Conservation (phyloP, 805 yeast genomes). For the Suhomyces emberorum region DNA sequence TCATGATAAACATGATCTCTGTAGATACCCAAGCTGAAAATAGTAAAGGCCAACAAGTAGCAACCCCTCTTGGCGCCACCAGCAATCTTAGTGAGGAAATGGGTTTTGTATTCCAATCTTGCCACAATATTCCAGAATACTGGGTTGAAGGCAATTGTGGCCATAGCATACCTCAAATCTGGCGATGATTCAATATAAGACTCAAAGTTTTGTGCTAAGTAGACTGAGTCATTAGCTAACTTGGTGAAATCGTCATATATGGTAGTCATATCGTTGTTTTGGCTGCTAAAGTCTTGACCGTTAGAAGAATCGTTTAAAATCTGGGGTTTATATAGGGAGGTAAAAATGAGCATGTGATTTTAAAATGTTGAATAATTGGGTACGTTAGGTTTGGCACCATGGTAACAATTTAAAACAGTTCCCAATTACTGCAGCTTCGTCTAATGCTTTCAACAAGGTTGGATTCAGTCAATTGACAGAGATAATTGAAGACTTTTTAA, state of each 20-base stretch:
- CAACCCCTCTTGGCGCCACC: slow-evolving; percentile 75
- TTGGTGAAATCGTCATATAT: slow-evolving; percentile 7
- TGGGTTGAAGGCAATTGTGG: slow-evolving; percentile 84
- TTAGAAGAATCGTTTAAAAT: background rate
- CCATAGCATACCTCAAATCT: slow-evolving; percentile 42
- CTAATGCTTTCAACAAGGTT: too few relatives aligned
- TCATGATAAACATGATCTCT: slow-evolving; percentile 73
- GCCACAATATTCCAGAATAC: slow-evolving; percentile 95
- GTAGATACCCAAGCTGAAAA: slow-evolving; percentile 78
- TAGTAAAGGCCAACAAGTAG: slow-evolving; percentile 75
- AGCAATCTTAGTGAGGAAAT: slow-evolving; percentile 68
- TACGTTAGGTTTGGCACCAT: too few relatives aligned
- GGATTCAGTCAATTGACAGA: too few relatives aligned
- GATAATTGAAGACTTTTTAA: too few relatives aligned
- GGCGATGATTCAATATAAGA: slow-evolving; percentile 20
- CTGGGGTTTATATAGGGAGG: slow-evolving; percentile 1
- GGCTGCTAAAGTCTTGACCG: too few relatives aligned
- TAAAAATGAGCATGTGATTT: slow-evolving; percentile 6
- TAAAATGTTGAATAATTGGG: slow-evolving; percentile 4
- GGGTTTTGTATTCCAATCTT: slow-evolving; percentile 75
- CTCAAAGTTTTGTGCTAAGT: slow-evolving; percentile 16
- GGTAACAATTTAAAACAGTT: too few relatives aligned
- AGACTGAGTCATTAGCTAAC: slow-evolving; percentile 15
- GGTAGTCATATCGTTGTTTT: slow-evolving; percentile 2
- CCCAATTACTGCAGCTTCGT: too few relatives aligned